These are phyloP conservation scores for Nicotiana tomentosiformis DNA, from an alignment of 257 asterid species.

Conservation along the genomic window DNA sequence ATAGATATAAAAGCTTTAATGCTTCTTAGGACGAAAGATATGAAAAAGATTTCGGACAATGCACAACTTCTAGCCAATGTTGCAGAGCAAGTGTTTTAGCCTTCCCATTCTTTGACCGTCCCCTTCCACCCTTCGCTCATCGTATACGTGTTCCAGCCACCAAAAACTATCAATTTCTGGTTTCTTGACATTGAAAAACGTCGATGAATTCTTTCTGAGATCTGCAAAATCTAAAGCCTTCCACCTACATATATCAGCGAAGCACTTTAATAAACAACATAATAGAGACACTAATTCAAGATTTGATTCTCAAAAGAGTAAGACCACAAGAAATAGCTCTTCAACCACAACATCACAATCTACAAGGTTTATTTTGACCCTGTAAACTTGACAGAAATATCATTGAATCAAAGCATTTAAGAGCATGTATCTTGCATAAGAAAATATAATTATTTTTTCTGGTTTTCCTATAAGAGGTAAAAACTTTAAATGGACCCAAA, in stretches of 20 bases:
- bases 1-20: not conserved
- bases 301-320: not conserved
- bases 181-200: conserved; percentile 66
- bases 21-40: not conserved
- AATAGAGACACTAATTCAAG: not conserved
- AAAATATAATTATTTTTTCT: no score
- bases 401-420: conserved; percentile 23
- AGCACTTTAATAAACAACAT: not conserved
- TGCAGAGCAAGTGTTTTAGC: conserved; percentile 80
- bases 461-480: no score
- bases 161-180: conserved; percentile 79
- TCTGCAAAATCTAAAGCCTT: conserved; percentile 83
- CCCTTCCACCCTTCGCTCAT: conserved; percentile 90
- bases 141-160: conserved; percentile 83
- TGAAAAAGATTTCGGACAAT: conserved; percentile 14
- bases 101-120: conserved; percentile 81
- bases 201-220: conserved; percentile 59
- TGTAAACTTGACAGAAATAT: conserved; percentile 62
- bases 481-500: no score
- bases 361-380: conserved; percentile 71
- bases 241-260: conserved; percentile 52
- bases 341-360: conserved; percentile 91
- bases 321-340: conserved; percentile 66
- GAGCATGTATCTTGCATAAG: no score
- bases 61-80: conserved; percentile 96